These are phyloP conservation scores for Chrysanthemum seticuspe DNA, from an alignment of 129 eudicot species.

Conservation along the genomic window DNA sequence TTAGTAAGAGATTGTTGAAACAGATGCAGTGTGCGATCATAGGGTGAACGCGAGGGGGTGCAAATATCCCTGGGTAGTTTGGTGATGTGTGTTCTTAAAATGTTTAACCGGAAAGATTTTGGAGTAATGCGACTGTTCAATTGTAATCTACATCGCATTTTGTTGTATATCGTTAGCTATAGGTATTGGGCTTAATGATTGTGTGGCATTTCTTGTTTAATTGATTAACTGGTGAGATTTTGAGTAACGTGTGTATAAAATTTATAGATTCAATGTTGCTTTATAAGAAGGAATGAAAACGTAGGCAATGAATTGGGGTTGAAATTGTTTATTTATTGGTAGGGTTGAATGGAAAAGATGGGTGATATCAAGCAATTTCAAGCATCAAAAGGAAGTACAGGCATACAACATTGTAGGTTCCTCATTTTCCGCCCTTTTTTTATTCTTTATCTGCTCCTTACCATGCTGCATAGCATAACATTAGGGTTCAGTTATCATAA, in stretches of 20 bases:
- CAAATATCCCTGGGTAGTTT: too few species aligned
- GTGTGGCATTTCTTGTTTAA: constrained; percentile 7
- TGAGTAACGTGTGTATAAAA: constrained; percentile 1
- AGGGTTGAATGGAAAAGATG: constrained; percentile 93
- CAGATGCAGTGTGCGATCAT: too few species aligned
- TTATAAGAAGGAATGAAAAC: too few species aligned
- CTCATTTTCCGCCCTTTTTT: constrained; percentile 5
- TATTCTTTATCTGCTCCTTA: neutral
- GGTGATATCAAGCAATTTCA: constrained; percentile 65
- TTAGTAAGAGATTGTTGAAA: too few species aligned
- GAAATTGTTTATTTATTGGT: constrained; percentile 26
- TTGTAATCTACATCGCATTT: too few species aligned
- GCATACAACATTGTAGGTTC: constrained; percentile 63
- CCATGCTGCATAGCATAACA: constrained; percentile 3
- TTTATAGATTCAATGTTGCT: too few species aligned
- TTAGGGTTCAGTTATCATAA: neutral
- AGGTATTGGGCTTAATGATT: neutral
- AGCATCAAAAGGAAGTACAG: constrained; percentile 49
- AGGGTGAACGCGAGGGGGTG: too few species aligned
- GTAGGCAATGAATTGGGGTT: too few species aligned
- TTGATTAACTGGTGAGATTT: constrained; percentile 24
- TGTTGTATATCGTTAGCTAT: too few species aligned
- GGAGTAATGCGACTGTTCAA: neutral
- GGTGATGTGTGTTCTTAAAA: neutral
- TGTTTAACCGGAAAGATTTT: neutral